These are phyloP conservation scores for Potentilla sterilis DNA, from an alignment of 306 rosid genomes.

Conservation along the genomic window DNA sequence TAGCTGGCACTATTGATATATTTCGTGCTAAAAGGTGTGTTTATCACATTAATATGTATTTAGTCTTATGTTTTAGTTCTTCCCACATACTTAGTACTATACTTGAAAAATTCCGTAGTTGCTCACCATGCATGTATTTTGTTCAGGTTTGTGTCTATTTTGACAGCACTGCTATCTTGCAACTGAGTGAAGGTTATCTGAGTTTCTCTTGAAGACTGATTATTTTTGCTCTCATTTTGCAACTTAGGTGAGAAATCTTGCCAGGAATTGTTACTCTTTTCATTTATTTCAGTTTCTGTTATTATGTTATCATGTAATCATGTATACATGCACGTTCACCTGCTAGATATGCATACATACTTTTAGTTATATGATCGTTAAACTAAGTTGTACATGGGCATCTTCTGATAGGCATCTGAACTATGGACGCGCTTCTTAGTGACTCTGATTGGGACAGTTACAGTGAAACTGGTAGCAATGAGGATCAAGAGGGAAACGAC, in stretches of 20 bases:
- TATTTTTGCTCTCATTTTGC: slow-evolving; percentile 19
- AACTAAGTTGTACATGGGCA: slow-evolving; percentile 2
- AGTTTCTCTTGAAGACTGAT: not conserved
- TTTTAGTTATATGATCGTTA: slow-evolving; percentile 14
- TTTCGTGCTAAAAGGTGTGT: slow-evolving; percentile 43
- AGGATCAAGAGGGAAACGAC: slow-evolving; percentile 75
- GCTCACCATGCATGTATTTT: slow-evolving; percentile 13
- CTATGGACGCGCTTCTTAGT: slow-evolving; percentile 55
- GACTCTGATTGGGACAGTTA: slow-evolving; percentile 83
- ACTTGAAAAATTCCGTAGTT: not conserved
- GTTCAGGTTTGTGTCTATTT: slow-evolving; percentile 19
- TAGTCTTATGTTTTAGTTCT: slow-evolving; percentile 5
- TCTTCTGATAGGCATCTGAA: slow-evolving; percentile 48
- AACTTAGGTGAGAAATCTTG: slow-evolving; percentile 27
- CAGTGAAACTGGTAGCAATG: slow-evolving; percentile 75
- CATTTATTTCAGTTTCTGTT: slow-evolving; percentile 19
- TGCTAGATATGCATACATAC: not conserved
- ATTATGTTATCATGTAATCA: not conserved
- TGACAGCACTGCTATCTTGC: slow-evolving; percentile 14
- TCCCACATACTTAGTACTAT: not conserved
- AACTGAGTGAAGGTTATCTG: slow-evolving; percentile 16
- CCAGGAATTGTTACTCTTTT: slow-evolving; percentile 24
- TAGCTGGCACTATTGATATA: slow-evolving; percentile 28
- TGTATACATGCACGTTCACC: not conserved
- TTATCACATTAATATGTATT: slow-evolving; percentile 14